Evolutionary conservation across 2,329 filamentous ascomycete species (phyloP).

Genomic region (Dactylellina drechsleri): DNA sequence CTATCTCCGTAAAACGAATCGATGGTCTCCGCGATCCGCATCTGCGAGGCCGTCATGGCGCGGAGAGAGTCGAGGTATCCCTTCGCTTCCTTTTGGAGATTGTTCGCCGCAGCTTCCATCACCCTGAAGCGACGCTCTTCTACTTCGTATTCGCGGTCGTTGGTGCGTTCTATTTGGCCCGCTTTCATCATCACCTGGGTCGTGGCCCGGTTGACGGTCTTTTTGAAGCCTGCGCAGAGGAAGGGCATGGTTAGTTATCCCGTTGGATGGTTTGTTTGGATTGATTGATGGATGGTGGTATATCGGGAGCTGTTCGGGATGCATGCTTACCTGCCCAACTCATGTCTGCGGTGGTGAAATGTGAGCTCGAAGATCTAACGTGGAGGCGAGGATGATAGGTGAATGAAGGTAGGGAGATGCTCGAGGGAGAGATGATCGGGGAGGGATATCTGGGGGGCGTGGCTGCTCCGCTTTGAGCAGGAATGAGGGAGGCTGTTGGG

Average conservation of each 20-base stretch:
- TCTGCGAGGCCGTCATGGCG: slow-evolving; percentile 99
- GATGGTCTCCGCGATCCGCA: slow-evolving; percentile 99
- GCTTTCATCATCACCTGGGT: slow-evolving; percentile 99
- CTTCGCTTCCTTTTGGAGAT: slow-evolving; percentile 96
- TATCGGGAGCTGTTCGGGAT: background rate
- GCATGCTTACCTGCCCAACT: slow-evolving; percentile 52
- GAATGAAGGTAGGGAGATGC: background rate
- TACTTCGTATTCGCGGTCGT: slow-evolving; percentile 97
- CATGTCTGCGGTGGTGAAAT: slow-evolving; percentile 32
- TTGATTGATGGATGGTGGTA: background rate
- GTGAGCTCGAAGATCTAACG: slow-evolving; percentile 10
- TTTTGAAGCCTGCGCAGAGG: slow-evolving; percentile 77
- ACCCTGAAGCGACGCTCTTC: slow-evolving; percentile 96
- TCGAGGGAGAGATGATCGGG: slow-evolving; percentile 10
- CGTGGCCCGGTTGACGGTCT: slow-evolving; percentile 97
- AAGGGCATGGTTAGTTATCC: slow-evolving; percentile 5
- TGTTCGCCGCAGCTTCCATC: slow-evolving; percentile 92
- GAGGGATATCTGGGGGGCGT: background rate
- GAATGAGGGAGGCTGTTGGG: slow-evolving; percentile 42
- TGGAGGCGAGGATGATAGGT: background rate
- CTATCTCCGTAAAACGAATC: slow-evolving; percentile 98
- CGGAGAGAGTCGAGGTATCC: slow-evolving; percentile 95
- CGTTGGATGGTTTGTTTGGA: background rate
- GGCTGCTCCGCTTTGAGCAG: slow-evolving; percentile 48
- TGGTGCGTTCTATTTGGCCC: slow-evolving; percentile 97